A percentile compares a stretch with the other conserved stretches of the same genome.
Conservation (phyloP, 179 eudicot species). For the Beta lomatogona region DNA sequence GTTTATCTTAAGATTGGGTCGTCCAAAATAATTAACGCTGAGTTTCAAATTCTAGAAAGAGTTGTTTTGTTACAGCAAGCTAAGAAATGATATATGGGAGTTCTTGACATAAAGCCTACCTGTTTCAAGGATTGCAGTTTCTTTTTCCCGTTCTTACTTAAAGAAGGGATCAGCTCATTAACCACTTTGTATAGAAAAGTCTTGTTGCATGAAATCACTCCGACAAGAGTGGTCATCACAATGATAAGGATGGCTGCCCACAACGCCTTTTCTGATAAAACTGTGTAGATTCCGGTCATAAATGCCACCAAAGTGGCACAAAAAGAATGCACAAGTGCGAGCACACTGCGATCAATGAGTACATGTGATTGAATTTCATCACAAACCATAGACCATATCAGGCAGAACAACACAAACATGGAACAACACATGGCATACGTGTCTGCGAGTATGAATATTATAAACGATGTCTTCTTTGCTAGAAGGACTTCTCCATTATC, state of each 20-base stretch:
- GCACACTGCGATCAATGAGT: conserved; percentile 12
- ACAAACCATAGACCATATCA: conserved; percentile 20
- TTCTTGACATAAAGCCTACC: too few relatives aligned
- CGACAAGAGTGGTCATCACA: conserved; percentile 1
- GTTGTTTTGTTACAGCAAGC: too few relatives aligned
- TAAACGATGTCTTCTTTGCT: neutral
- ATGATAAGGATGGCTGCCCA: conserved; percentile 7
- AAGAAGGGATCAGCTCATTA: neutral
- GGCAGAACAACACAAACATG: conserved; percentile 6
- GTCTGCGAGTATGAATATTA: conserved; percentile 6
- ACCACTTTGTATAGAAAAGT: neutral
- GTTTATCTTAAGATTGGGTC: too few relatives aligned
- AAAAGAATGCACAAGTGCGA: neutral
- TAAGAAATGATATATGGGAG: too few relatives aligned
- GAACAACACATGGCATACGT: conserved; percentile 15
- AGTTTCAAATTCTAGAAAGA: too few relatives aligned
- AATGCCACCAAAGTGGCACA: conserved; percentile 10
- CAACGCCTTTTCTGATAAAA: neutral
- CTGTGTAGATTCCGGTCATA: conserved; percentile 7
- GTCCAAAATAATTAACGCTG: too few relatives aligned
- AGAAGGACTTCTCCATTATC: conserved; percentile 4
- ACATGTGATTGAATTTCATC: neutral
- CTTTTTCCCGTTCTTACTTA: too few relatives aligned
- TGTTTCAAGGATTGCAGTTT: too few relatives aligned
- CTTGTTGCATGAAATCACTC: neutral